Conservation (phyloP, 2,329 filamentous ascomycete genomes). For the Stemphylium vesicarium region DNA sequence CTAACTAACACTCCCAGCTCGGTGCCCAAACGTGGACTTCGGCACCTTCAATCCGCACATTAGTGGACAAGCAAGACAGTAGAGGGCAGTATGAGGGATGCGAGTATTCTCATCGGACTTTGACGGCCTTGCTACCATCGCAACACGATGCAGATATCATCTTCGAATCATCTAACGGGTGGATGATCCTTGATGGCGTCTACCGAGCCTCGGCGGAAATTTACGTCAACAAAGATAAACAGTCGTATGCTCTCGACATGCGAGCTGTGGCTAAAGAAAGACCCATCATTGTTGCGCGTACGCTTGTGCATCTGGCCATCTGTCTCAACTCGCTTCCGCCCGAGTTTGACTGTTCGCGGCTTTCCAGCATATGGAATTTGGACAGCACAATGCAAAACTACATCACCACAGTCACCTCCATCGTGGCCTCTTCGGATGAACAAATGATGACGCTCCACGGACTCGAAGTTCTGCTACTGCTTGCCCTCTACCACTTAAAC, state of each 20-base stretch:
- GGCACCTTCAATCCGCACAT: conserved; percentile 35
- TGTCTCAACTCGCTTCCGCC: conserved; percentile 44
- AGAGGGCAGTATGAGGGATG: conserved; percentile 2
- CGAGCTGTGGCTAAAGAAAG: conserved; percentile 35
- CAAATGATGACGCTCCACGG: conserved; percentile 45
- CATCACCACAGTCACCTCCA: conserved; percentile 36
- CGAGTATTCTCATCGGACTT: conserved; percentile 30
- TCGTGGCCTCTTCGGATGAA: conserved; percentile 43
- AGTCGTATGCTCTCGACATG: conserved; percentile 45
- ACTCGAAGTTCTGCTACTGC: conserved; percentile 40
- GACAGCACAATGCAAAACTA: conserved; percentile 44
- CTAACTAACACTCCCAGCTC: conserved; percentile 31
- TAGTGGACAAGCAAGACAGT: conserved; percentile 24
- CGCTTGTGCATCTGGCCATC: conserved; percentile 43
- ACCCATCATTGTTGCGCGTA: conserved; percentile 42
- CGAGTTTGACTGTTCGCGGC: conserved; percentile 36
- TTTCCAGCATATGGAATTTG: conserved; percentile 40
- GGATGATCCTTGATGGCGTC: conserved; percentile 40
- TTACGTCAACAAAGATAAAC: conserved; percentile 38
- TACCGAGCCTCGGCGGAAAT: conserved; percentile 40
- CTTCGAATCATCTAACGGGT: conserved; percentile 46
- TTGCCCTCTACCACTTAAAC: conserved; percentile 41
- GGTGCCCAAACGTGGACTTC: conserved; percentile 41
- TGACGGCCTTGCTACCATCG: conserved; percentile 41
- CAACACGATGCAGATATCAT: conserved; percentile 47